Base-by-base conservation (phyloP, 2,329 filamentous ascomycete genomes). In the Botryosphaeria agaves region DNA sequence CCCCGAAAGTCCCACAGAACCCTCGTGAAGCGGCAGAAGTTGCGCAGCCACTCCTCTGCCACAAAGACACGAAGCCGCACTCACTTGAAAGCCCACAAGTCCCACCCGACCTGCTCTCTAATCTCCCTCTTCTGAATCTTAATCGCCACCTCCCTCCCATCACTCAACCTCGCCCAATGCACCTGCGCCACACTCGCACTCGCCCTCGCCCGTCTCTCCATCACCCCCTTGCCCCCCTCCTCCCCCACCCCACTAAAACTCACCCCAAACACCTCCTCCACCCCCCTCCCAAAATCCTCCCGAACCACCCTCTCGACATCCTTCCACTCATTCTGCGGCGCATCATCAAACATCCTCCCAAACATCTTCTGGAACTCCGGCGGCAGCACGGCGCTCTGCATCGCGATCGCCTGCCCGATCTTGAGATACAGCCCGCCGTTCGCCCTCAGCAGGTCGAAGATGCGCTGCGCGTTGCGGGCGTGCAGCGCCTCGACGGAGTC, bases 61-160 rank as follows among this genome's bases (percentile, higher is more conserved):
- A n/a, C n/a, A n/a, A n/a, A n/a, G n/a, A n/a, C n/a, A n/a, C n/a
- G n/a, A n/a, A n/a, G n/a, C n/a, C n/a, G 11, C 19, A 40, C 67
- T 56, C 53, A 79, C 68, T 84, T 84, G 62, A 94, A 94, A 3
- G 85, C 77, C 84, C 84, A 94, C 31, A 98, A 53, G 62, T 98
- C 89, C 84, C 84, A 93, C 4, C 75, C 73, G 21, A 94, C 80
- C 57, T 95, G 89, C 47, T 77, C 74, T 14, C 71, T 74, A 48
- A 98, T 95, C 62, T 94, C 87, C 30, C 76, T 70, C 60, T 95
- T 98, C 61, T 98, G 89, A 4, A 98, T 76, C 61, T 98, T 98
- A 49, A 98, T 70, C 2, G 89, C 89, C 14, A 95, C 80, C 59
- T 94, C 85, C 28, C 83, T 66, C 0, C 89, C 89, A 56, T 95